Conservation (phyloP, 2,329 filamentous ascomycete genomes). For the Fusarium sp. region DNA sequence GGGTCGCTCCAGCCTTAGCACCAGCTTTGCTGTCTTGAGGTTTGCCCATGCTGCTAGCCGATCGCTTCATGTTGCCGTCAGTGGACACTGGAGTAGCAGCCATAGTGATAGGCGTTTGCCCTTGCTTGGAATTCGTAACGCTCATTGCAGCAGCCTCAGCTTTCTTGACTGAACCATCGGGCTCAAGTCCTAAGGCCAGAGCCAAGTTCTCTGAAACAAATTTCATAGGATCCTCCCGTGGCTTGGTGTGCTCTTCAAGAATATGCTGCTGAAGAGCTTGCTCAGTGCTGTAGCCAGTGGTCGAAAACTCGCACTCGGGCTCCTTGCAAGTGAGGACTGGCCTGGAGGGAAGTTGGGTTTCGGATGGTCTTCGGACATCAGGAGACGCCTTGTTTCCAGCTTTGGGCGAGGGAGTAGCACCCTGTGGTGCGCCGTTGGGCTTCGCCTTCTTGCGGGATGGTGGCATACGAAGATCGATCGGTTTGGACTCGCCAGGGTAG, state of each 20-base stretch:
- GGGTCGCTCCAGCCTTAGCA: conserved; percentile 46
- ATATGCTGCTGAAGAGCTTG: conserved; percentile 64
- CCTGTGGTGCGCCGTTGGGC: conserved; percentile 55
- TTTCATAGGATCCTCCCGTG: conserved; percentile 64
- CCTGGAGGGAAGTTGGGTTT: conserved; percentile 50
- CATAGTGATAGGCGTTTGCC: conserved; percentile 58
- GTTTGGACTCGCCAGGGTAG: conserved; percentile 62
- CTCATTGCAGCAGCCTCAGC: conserved; percentile 54
- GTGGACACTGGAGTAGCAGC: conserved; percentile 63
- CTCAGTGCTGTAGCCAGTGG: conserved; percentile 63
- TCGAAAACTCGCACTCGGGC: conserved; percentile 63
- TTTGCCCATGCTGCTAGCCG: conserved; percentile 59
- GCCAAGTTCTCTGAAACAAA: conserved; percentile 64
- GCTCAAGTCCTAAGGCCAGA: conserved; percentile 61
- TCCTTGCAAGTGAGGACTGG: conserved; percentile 64
- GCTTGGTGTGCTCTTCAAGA: conserved; percentile 69
- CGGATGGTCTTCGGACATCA: conserved; percentile 52
- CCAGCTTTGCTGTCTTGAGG: conserved; percentile 50
- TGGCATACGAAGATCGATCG: conserved; percentile 68
- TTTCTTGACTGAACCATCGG: conserved; percentile 58
- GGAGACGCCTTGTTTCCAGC: conserved; percentile 61
- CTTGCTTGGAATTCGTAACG: conserved; percentile 59
- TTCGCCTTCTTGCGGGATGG: conserved; percentile 68
- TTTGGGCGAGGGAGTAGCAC: conserved; percentile 60
- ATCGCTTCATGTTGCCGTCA: conserved; percentile 62